phyloP scores from a whole-genome alignment of 2,329 filamentous ascomycete genomes.

The Fusarium pseudonygamai region DNA sequence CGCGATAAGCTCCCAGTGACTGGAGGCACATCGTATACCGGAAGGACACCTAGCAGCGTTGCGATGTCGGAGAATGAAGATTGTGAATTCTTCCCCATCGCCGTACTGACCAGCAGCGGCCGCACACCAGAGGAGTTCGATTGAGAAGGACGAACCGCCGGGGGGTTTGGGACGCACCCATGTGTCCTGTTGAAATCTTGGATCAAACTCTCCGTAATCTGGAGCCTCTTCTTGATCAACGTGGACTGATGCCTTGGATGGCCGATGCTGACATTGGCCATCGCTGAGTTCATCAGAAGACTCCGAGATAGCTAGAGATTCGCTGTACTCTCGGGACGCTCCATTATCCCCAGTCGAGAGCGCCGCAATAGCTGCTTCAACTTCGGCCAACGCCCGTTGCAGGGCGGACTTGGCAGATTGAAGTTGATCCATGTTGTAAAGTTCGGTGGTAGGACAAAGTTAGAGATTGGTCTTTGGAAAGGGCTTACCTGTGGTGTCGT shows the following conservation, averaged over 20 bases:
- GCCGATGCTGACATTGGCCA: background rate
- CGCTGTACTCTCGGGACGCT: background rate
- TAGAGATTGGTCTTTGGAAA: background rate
- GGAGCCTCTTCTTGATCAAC: background rate
- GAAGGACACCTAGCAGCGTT: background rate
- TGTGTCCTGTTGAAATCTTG: background rate
- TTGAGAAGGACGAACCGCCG: background rate
- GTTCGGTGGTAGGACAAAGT: fast-evolving
- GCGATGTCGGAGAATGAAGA: background rate
- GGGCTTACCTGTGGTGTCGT: background rate
- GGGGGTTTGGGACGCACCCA: background rate
- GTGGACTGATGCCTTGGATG: background rate
- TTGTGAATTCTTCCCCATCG: background rate
- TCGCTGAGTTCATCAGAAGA: background rate
- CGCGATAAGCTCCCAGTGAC: background rate
- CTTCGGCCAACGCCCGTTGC: background rate
- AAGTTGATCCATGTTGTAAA: background rate
- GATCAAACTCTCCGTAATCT: fast-evolving
- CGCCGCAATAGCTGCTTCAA: background rate
- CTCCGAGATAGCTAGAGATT: background rate
- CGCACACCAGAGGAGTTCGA: background rate
- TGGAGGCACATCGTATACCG: background rate
- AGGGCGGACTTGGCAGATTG: background rate
- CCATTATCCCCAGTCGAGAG: background rate
- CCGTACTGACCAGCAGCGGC: background rate